These are phyloP conservation scores for Boehmeria nivea DNA, from an alignment of 306 rosid species.

Conservation along the genomic window DNA sequence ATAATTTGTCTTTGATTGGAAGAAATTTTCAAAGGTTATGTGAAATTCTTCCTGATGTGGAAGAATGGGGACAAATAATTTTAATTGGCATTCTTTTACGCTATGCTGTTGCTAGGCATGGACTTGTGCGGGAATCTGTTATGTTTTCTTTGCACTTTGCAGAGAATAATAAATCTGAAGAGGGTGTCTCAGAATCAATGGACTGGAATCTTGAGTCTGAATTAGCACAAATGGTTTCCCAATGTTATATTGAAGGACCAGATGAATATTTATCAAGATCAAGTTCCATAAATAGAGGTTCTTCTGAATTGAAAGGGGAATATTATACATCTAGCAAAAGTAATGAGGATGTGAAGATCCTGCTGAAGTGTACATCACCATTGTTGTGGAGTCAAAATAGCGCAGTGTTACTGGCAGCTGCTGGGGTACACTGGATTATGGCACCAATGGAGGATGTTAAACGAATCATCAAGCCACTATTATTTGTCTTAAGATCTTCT, in stretches of 20 bases:
- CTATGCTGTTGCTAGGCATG: slow-evolving; percentile 73
- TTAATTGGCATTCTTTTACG: slow-evolving; percentile 82
- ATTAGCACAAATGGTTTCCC: slow-evolving; percentile 49
- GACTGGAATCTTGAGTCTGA: slow-evolving; percentile 37
- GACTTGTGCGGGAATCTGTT: slow-evolving; percentile 77
- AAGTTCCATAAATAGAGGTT: slow-evolving; percentile 41
- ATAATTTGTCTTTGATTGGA: slow-evolving; percentile 67
- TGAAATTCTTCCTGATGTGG: slow-evolving; percentile 89
- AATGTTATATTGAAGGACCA: slow-evolving; percentile 86
- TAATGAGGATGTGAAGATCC: slow-evolving; percentile 69
- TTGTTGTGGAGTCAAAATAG: slow-evolving; percentile 94
- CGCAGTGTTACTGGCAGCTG: slow-evolving; percentile 95
- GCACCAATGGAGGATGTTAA: slow-evolving; percentile 57
- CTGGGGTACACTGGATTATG: slow-evolving; percentile 94
- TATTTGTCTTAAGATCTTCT: slow-evolving; percentile 83
- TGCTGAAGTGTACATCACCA: slow-evolving; percentile 84
- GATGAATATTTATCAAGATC: slow-evolving; percentile 82
- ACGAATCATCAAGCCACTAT: slow-evolving; percentile 75
- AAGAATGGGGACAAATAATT: slow-evolving; percentile 95
- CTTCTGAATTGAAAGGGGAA: slow-evolving; percentile 45
- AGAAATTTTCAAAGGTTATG: slow-evolving; percentile 66
- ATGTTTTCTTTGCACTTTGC: slow-evolving; percentile 51
- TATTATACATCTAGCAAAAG: slow-evolving; percentile 47
- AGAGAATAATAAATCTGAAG: slow-evolving; percentile 29
- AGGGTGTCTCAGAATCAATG: slow-evolving; percentile 24